These are phyloP conservation scores for Ajuga chamaepitys DNA, from an alignment of 257 asterid species.

Conservation along the genomic window DNA sequence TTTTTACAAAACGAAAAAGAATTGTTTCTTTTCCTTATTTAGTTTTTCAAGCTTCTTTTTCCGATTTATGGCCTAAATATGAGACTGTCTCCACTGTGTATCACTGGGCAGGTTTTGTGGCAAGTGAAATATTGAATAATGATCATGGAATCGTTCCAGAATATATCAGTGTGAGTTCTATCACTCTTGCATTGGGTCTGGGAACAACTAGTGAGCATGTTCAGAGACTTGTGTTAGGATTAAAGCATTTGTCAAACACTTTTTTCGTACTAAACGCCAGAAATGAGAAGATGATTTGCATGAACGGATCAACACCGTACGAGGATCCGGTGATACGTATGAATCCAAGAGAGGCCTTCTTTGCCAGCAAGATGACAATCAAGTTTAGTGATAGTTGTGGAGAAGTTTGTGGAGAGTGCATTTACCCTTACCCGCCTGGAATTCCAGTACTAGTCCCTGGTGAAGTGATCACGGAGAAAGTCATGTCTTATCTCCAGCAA, in stretches of 20 bases:
- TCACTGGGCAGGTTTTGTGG: too few species aligned
- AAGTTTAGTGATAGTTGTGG: conserved; percentile 30
- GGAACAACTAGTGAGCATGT: conserved; percentile 55
- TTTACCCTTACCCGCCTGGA: conserved; percentile 68
- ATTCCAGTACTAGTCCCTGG: conserved; percentile 53
- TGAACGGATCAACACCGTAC: conserved; percentile 5
- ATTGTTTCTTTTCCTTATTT: too few species aligned
- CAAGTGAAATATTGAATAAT: conserved; percentile 26
- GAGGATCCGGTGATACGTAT: conserved; percentile 17
- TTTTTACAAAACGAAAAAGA: too few species aligned
- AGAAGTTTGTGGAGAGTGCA: conserved; percentile 50
- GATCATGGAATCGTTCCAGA: conserved; percentile 38
- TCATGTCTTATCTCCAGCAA: conserved; percentile 29
- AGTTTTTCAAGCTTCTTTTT: too few species aligned
- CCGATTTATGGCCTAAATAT: too few species aligned
- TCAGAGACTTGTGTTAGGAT: conserved; percentile 35
- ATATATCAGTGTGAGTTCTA: conserved; percentile 35
- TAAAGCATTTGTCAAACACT: conserved; percentile 23
- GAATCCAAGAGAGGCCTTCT: conserved; percentile 58
- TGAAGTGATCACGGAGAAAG: conserved; percentile 38
- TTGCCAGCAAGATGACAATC: conserved; percentile 29
- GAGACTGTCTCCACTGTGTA: too few species aligned
- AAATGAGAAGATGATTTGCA: neutral
- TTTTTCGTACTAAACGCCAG: neutral
- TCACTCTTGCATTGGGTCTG: conserved; percentile 39